A percentile compares a stretch with the other conserved stretches of the same genome.
phyloP scores from a whole-genome alignment of 2,329 filamentous ascomycete species.

The Pestalotiopsis sp. region DNA sequence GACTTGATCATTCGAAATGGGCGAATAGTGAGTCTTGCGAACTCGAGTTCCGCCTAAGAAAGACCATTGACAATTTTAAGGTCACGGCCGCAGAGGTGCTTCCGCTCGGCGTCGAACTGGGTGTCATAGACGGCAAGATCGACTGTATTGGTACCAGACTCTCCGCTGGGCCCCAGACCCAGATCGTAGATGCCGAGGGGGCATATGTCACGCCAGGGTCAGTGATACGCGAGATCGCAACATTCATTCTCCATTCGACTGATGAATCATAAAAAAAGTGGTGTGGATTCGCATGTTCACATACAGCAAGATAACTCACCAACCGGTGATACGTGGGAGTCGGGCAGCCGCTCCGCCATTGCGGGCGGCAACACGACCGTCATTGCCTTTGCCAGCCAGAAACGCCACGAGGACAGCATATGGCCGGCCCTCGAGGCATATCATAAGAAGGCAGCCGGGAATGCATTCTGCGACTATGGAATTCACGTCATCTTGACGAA shows the following conservation, averaged over 20 bases:
- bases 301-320: slow-evolving; percentile 45
- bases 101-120: slow-evolving; percentile 44
- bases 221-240: slow-evolving; percentile 20
- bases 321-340: slow-evolving; percentile 46
- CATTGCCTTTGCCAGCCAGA: slow-evolving; percentile 49
- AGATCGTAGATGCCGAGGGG: slow-evolving; percentile 45
- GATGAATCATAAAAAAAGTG: slow-evolving; percentile 29
- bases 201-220: slow-evolving; percentile 45
- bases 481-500: slow-evolving; percentile 42
- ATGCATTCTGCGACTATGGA: slow-evolving; percentile 59
- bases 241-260: not conserved
- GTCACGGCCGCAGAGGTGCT: slow-evolving; percentile 49
- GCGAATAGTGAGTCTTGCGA: slow-evolving; percentile 22
- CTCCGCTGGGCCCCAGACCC: slow-evolving; percentile 31
- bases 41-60: not conserved
- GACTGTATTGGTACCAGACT: slow-evolving; percentile 43
- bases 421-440: slow-evolving; percentile 44
- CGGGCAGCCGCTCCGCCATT: slow-evolving; percentile 45
- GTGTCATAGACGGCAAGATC: slow-evolving; percentile 49
- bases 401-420: slow-evolving; percentile 40
- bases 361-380: slow-evolving; percentile 53
- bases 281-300: slow-evolving; percentile 52
- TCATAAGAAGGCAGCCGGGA: slow-evolving; percentile 35
- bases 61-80: slow-evolving; percentile 24
- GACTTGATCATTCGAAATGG: slow-evolving; percentile 24